Evolutionary conservation across 371 early-diverging fungal species (phyloP).

Genomic region (Mucor irregularis): DNA sequence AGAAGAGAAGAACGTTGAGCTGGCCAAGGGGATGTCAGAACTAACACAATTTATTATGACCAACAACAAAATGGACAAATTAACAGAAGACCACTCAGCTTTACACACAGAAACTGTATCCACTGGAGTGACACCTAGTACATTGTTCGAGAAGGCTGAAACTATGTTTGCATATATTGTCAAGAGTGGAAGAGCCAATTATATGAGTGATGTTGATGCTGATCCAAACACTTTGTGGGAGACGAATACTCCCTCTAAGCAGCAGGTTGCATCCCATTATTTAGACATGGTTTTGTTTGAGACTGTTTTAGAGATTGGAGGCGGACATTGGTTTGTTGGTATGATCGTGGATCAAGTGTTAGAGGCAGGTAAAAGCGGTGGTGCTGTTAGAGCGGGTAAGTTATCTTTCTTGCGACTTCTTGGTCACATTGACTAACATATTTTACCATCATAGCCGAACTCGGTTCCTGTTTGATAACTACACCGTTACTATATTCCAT

Average conservation of each 20-base stretch:
- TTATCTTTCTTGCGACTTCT: background rate
- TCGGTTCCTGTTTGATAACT: constrained; percentile 47
- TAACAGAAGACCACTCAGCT: background rate
- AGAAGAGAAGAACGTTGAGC: background rate
- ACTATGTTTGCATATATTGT: constrained; percentile 50
- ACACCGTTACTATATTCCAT: constrained; percentile 33
- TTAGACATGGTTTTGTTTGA: constrained; percentile 52
- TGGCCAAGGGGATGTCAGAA: constrained; percentile 8
- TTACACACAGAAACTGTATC: constrained; percentile 31
- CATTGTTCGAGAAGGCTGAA: constrained; percentile 38
- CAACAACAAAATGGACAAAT: constrained; percentile 22
- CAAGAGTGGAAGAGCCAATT: constrained; percentile 52
- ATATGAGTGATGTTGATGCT: constrained; percentile 51
- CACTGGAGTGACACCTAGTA: constrained; percentile 29
- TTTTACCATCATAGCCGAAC: constrained; percentile 33
- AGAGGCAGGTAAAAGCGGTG: constrained; percentile 51
- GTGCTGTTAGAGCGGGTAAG: constrained; percentile 54
- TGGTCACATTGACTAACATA: background rate
- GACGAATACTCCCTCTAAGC: constrained; percentile 8
- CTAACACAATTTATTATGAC: constrained; percentile 11
- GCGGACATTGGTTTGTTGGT: constrained; percentile 45
- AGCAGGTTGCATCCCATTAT: constrained; percentile 40
- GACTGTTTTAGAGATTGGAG: constrained; percentile 46
- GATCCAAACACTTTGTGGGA: constrained; percentile 37
- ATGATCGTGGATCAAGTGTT: constrained; percentile 51